Evolutionary conservation across 148 eudicot genomes (phyloP).

Genomic region (Fagopyrum esculentum): DNA sequence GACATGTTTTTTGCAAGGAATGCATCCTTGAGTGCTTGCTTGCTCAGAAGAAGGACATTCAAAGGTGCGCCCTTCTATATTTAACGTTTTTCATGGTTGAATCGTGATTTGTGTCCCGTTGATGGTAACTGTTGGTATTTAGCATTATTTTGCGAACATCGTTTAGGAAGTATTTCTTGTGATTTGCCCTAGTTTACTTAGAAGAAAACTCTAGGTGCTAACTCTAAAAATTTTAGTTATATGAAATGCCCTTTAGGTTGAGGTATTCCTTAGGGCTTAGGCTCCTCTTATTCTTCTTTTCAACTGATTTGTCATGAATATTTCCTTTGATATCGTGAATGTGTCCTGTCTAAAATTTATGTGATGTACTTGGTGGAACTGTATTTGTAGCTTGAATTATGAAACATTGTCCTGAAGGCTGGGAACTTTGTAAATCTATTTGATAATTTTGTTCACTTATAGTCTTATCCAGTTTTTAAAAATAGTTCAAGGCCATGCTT

Average conservation of each 20-base stretch:
- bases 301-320: not conserved
- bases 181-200: not conserved
- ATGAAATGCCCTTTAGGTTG: not conserved
- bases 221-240: not conserved
- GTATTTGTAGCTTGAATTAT: not conserved
- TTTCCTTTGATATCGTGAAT: not conserved
- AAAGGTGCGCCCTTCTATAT: conserved; percentile 36
- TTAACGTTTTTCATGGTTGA: not conserved
- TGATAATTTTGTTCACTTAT: too few relatives aligned
- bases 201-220: not conserved
- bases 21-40: conserved; percentile 88
- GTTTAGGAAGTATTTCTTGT: not conserved
- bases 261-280: not conserved
- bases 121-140: not conserved
- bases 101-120: not conserved
- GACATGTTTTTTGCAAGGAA: conserved; percentile 88
- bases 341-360: not conserved
- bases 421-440: too few relatives aligned
- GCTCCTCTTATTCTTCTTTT: not conserved
- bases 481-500: too few relatives aligned
- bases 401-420: not conserved
- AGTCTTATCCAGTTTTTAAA: too few relatives aligned
- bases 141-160: not conserved
- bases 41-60: conserved; percentile 88
- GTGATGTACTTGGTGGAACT: not conserved